Conservation (phyloP, 306 rosid species). For the Senna siamea region DNA sequence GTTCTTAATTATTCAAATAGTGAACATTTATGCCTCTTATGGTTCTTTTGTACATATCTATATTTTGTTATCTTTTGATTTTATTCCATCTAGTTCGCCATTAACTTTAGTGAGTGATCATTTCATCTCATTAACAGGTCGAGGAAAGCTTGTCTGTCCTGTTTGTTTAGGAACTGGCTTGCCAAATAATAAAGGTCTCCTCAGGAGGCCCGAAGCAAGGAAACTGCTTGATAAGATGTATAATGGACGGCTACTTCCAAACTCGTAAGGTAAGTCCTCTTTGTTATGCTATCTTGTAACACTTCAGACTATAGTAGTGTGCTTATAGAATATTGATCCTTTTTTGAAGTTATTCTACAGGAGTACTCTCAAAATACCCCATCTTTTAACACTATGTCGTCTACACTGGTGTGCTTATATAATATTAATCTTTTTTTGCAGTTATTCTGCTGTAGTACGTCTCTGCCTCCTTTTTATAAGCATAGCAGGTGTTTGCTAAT, state of each 20-base stretch:
- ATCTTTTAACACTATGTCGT: neutral
- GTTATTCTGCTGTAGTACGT: conserved; percentile 19
- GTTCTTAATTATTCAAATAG: too few relatives aligned
- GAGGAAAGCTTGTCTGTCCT: conserved; percentile 96
- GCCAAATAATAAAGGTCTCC: conserved; percentile 91
- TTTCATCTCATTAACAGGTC: conserved; percentile 52
- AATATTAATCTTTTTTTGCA: conserved; percentile 11
- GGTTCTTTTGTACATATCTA: neutral
- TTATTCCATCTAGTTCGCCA: neutral
- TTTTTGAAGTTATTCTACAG: conserved; percentile 20
- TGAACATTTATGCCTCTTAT: too few relatives aligned
- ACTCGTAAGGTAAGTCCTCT: conserved; percentile 50
- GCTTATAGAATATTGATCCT: neutral
- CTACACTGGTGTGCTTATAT: neutral
- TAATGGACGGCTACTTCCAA: conserved; percentile 80
- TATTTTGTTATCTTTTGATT: neutral
- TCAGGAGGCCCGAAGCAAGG: conserved; percentile 83
- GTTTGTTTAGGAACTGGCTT: conserved; percentile 95
- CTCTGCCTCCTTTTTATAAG: conserved; percentile 24
- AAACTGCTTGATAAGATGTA: conserved; percentile 91
- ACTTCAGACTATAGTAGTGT: neutral
- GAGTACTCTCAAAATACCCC: neutral
- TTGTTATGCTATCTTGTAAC: conserved; percentile 1
- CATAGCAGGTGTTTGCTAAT: conserved; percentile 18
- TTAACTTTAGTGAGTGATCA: conserved; percentile 22